Percentiles rank a stretch among this genome's conserved stretches.
Evolutionary conservation across 192 early-diverging fungal genomes (phyloP).

Genomic region (Coemansia asiatica): DNA sequence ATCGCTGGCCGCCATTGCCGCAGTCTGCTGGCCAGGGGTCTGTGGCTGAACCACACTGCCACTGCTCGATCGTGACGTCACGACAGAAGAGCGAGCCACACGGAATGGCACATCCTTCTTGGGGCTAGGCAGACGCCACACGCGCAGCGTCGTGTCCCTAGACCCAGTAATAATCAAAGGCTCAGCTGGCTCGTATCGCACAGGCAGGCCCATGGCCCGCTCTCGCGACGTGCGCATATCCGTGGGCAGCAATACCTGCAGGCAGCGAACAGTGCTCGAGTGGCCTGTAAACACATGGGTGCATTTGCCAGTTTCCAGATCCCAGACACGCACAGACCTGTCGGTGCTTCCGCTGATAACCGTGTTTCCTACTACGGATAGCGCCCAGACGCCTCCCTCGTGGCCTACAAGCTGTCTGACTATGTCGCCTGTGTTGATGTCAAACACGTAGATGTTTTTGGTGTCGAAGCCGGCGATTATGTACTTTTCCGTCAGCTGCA

Average conservation of each 20-base stretch:
- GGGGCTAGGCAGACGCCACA: constrained; percentile 90
- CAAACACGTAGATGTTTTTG: constrained; percentile 90
- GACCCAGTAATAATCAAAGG: constrained; percentile 95
- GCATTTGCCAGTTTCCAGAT: constrained; percentile 84
- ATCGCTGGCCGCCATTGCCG: background rate
- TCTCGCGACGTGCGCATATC: constrained; percentile 51
- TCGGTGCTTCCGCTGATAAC: constrained; percentile 95
- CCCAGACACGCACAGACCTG: constrained; percentile 94
- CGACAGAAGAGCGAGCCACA: constrained; percentile 23
- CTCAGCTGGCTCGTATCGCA: constrained; percentile 62
- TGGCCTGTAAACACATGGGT: constrained; percentile 95
- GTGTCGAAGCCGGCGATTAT: constrained; percentile 94
- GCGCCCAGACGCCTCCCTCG: constrained; percentile 97
- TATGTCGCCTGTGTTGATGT: constrained; percentile 76
- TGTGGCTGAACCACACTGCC: background rate
- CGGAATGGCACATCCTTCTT: constrained; percentile 56
- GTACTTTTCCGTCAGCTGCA: constrained; percentile 96
- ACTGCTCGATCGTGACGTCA: constrained; percentile 13
- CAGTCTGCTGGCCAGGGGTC: background rate
- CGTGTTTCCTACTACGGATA: constrained; percentile 85
- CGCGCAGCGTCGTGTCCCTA: constrained; percentile 87
- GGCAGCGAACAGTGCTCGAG: constrained; percentile 89
- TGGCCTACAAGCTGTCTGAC: constrained; percentile 76
- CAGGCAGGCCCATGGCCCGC: constrained; percentile 33
- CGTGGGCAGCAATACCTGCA: constrained; percentile 80